These are phyloP conservation scores for Oryza nivara DNA, from an alignment of 176 grass and related monocot species.

Conservation along the genomic window DNA sequence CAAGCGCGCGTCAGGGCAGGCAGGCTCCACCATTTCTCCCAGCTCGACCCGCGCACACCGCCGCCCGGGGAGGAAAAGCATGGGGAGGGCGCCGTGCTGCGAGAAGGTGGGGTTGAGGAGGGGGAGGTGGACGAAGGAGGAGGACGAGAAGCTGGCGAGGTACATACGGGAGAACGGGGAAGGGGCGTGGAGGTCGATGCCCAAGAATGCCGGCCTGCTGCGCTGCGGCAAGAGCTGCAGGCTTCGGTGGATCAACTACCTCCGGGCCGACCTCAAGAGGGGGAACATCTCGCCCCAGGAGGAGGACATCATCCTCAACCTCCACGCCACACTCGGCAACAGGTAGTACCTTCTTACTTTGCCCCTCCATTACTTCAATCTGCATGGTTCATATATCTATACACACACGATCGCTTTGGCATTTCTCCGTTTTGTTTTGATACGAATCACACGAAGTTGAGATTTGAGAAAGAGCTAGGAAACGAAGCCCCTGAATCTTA, in stretches of 20 bases:
- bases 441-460: too few species aligned
- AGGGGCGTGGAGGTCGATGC: conserved; percentile 58
- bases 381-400: too few species aligned
- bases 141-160: conserved; percentile 47
- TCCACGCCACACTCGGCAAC: conserved; percentile 62
- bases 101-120: conserved; percentile 70
- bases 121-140: conserved; percentile 70
- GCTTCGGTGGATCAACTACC: conserved; percentile 60
- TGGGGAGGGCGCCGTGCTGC: conserved; percentile 68
- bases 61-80: too few species aligned
- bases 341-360: conserved; percentile 18
- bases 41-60: too few species aligned
- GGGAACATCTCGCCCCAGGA: conserved; percentile 55
- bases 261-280: conserved; percentile 53
- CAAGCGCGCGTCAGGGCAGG: background rate
- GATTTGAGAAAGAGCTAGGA: too few species aligned
- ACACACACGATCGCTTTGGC: too few species aligned
- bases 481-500: too few species aligned
- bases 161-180: conserved; percentile 59
- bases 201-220: conserved; percentile 62
- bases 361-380: too few species aligned
- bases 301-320: conserved; percentile 52
- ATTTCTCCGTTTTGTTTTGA: too few species aligned
- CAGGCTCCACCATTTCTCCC: background rate
- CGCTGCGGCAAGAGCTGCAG: conserved; percentile 67